Conservation (phyloP, 768 basidiomycete species). For the Psilocybe tampanensis region DNA sequence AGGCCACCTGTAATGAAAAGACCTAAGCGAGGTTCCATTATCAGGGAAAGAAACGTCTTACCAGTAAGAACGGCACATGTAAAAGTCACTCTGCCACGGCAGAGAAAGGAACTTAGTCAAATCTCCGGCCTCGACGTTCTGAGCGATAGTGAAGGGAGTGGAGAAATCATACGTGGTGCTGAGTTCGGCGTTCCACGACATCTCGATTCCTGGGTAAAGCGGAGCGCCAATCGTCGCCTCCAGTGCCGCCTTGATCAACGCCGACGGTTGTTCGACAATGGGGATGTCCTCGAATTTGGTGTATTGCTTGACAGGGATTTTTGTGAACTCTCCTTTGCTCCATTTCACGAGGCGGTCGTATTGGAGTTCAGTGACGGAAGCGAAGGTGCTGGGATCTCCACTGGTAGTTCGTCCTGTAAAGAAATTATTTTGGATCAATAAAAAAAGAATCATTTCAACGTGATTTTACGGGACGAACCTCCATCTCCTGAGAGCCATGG, state of each 20-base stretch:
- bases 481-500: constrained; percentile 34
- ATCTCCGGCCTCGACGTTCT: constrained; percentile 26
- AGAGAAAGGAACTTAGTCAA: constrained; percentile 32
- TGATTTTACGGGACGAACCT: no score
- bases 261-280: constrained; percentile 20
- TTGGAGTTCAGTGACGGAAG: constrained; percentile 30
- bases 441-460: no score
- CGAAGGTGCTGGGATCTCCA: constrained; percentile 19
- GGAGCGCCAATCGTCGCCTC: constrained; percentile 33
- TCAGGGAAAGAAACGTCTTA: constrained; percentile 6
- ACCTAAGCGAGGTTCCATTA: background rate
- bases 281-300: constrained; percentile 20
- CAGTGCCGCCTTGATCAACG: constrained; percentile 29
- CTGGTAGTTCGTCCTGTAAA: constrained; percentile 6
- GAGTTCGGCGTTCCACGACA: constrained; percentile 31
- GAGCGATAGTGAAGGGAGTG: constrained; percentile 28
- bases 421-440: background rate
- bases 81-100: constrained; percentile 39
- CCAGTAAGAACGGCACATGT: constrained; percentile 32
- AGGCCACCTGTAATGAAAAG: constrained; percentile 27
- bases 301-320: constrained; percentile 3
- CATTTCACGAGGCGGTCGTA: constrained; percentile 31
- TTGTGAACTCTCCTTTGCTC: constrained; percentile 26
- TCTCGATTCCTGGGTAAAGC: constrained; percentile 36
- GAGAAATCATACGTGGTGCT: constrained; percentile 21